These are phyloP conservation scores for Zoysia pacifica DNA, from an alignment of 176 grass and related monocot species.

Conservation along the genomic window DNA sequence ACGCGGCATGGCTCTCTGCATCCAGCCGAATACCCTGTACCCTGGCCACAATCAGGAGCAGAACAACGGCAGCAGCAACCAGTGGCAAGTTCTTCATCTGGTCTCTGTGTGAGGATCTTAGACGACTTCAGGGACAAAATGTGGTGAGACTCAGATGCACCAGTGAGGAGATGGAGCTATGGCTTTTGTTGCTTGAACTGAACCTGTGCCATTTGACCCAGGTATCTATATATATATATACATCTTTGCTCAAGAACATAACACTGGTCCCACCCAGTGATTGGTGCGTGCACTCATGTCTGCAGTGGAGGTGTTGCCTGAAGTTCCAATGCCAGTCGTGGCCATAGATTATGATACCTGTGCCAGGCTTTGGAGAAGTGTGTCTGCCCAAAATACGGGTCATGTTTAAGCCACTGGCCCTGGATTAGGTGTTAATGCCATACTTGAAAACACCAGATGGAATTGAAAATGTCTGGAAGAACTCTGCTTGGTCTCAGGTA, in stretches of 20 bases:
- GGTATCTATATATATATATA: constrained; percentile 43
- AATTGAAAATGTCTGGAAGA: constrained; percentile 44
- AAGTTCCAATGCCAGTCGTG: constrained; percentile 39
- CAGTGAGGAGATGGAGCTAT: constrained; percentile 29
- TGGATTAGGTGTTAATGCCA: constrained; percentile 49
- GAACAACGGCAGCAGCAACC: constrained; percentile 8
- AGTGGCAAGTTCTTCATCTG: constrained; percentile 25
- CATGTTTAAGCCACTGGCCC: constrained; percentile 50
- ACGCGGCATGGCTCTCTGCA: constrained; percentile 38
- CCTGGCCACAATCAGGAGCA: constrained; percentile 35
- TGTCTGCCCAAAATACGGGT: constrained; percentile 49
- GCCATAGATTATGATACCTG: constrained; percentile 38
- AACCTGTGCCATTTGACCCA: constrained; percentile 42
- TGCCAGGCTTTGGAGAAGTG: constrained; percentile 38
- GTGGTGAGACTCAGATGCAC: constrained; percentile 30
- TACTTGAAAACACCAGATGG: constrained; percentile 32
- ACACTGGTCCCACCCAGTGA: constrained; percentile 33
- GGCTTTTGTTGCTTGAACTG: constrained; percentile 30
- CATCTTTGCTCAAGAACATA: constrained; percentile 14
- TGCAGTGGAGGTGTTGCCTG: constrained; percentile 35
- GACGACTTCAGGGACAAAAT: not conserved
- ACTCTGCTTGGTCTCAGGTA: constrained; percentile 29
- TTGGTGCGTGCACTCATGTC: constrained; percentile 57
- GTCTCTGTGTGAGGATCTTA: constrained; percentile 4
- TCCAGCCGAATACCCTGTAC: constrained; percentile 63